phyloP scores from a whole-genome alignment of 2,329 filamentous ascomycete genomes.

The Zasmidium angulare region DNA sequence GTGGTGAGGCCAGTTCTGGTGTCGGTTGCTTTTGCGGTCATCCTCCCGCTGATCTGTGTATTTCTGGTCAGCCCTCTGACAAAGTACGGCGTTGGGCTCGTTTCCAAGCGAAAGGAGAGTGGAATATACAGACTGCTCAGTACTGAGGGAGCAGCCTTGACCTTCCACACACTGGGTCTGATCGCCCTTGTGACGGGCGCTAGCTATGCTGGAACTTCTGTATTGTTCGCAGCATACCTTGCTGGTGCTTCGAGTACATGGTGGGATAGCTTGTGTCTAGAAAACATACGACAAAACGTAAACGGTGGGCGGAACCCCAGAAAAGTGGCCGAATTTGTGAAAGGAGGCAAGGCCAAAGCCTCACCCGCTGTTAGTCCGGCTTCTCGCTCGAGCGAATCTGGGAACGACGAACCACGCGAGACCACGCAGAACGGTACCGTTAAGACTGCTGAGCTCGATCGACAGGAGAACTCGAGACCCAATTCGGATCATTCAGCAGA shows the following conservation, averaged over 20 bases:
- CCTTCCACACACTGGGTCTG: constrained; percentile 52
- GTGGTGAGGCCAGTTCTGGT: constrained; percentile 54
- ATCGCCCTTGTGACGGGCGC: constrained; percentile 52
- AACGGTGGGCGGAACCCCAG: not conserved
- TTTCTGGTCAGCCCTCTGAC: constrained; percentile 48
- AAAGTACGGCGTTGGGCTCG: not conserved
- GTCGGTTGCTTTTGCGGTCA: constrained; percentile 51
- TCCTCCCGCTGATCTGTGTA: constrained; percentile 50
- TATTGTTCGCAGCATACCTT: constrained; percentile 61
- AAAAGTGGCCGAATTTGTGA: not conserved
- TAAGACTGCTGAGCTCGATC: not conserved
- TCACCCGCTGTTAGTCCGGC: not conserved
- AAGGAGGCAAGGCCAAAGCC: not conserved
- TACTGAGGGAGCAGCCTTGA: constrained; percentile 40
- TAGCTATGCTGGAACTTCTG: constrained; percentile 62
- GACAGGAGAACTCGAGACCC: not conserved
- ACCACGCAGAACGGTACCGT: not conserved
- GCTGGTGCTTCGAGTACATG: constrained; percentile 60
- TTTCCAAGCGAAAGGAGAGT: not conserved
- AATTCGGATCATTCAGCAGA: constrained; percentile 9
- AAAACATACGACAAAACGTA: not conserved
- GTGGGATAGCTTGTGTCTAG: constrained; percentile 49
- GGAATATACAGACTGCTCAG: not conserved
- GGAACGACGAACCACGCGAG: not conserved
- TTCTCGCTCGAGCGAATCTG: not conserved